Base-by-base conservation (phyloP, 306 rosid genomes). In the Parietaria judaica region DNA sequence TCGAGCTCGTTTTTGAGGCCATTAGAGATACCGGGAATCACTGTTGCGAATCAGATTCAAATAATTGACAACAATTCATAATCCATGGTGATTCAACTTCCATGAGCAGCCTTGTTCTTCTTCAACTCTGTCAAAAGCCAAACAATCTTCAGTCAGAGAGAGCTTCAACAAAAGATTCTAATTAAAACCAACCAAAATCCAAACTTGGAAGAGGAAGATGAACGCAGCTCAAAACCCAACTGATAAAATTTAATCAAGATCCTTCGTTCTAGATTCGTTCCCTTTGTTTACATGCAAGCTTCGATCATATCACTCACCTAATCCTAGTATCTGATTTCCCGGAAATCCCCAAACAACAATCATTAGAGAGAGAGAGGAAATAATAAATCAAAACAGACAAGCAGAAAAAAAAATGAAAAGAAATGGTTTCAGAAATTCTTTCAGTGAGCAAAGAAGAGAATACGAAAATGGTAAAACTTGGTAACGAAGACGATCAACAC, bases 1-100 rank as follows among this genome's bases (percentile, higher is more conserved):
- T 83, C 13, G 76, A 38, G 78, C 77, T 79, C 55, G 69, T 62
- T 80, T 75, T 85, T 11, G 97, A 80, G 72, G 89, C 97, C 95
- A 91, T 91, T 66, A 68, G 57, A 69, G 65, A 69, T 51, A 41
- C 73, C 45, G 61, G 51, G 56, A 53, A 35, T 52, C 66, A 58
- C 68, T 64, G 69, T 39, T 66, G 61, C 55, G 48, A 52, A 78
- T 72, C 89, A 78, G 62, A 81, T 56, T 49, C 66, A 69, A 67
- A 65, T 60, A 63, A 67, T 66, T 14, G 66, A 62, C 46, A 46
- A 64, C 71, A 66, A 63, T 54, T 70, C 82, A 67, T 76, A 64
- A 66, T 64, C 54, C 63, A 43, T 63, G 39, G 38, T 58, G 36
- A 35, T 36, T 39, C 12, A 69, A 43, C 63, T 59, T 66, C 61